A percentile compares a stretch with the other conserved stretches of the same genome.
Evolutionary conservation across 495 filamentous ascomycete species (phyloP).

Genomic region (Penicillium soppii): DNA sequence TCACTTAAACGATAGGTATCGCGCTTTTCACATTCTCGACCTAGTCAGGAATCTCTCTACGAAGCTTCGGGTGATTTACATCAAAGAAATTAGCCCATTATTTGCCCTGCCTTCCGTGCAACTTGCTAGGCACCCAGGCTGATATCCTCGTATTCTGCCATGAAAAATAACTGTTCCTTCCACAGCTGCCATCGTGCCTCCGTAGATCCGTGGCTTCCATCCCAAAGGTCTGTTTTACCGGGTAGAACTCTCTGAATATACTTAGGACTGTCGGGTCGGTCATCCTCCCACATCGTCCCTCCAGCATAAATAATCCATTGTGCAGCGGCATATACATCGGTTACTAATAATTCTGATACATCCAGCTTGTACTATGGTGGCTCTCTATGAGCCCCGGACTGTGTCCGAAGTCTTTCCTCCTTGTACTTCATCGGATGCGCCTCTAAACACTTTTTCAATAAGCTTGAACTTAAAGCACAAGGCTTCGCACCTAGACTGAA

Average conservation of each 20-base stretch:
- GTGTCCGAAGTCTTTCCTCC: background rate
- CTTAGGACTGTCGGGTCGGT: background rate
- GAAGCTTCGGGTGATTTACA: too few species aligned
- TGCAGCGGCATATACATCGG: background rate
- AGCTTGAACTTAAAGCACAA: background rate
- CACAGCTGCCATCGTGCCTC: background rate
- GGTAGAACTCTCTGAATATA: background rate
- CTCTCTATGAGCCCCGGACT: background rate
- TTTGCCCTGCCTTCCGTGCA: background rate
- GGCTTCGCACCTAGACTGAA: background rate
- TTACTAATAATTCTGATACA: background rate
- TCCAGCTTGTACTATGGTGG: background rate
- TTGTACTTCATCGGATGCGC: background rate
- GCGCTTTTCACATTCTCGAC: too few species aligned
- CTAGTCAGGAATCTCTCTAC: too few species aligned
- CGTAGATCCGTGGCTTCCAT: background rate
- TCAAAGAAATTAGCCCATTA: background rate
- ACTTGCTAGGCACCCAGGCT: background rate
- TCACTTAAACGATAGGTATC: too few species aligned
- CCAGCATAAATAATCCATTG: background rate
- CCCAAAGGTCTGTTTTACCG: background rate
- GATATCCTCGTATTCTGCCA: background rate
- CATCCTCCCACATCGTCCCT: constrained; percentile 1
- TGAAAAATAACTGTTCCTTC: background rate
- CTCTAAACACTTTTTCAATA: background rate